These are phyloP conservation scores for Mycena olivaceomarginata DNA, from an alignment of 768 basidiomycete genomes.

Conservation along the genomic window DNA sequence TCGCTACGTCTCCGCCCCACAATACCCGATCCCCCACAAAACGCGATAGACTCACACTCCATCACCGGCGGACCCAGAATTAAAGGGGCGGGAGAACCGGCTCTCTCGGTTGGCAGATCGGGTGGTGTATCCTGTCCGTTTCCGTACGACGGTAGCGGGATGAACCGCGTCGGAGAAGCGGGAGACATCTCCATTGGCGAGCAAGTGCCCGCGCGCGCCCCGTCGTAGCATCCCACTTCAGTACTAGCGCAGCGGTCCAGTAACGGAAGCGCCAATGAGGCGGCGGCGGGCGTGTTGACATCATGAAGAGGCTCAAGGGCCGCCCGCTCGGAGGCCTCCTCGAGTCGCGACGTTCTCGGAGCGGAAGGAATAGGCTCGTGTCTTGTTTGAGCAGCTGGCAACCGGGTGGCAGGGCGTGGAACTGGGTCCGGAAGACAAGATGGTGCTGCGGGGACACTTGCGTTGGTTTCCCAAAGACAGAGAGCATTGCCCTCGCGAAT, in stretches of 20 bases:
- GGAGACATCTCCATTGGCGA: conserved; percentile 33
- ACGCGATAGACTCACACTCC: conserved; percentile 14
- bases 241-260: conserved; percentile 6
- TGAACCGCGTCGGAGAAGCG: conserved; percentile 20
- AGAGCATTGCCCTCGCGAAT: neutral
- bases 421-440: neutral
- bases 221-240: neutral
- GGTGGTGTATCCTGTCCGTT: neutral
- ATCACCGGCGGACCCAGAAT: neutral
- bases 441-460: neutral
- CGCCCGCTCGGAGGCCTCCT: neutral
- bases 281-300: conserved; percentile 4
- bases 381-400: neutral
- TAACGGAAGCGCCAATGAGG: conserved; percentile 13
- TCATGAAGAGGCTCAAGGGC: conserved; percentile 22
- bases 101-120: neutral
- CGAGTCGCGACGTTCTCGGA: neutral
- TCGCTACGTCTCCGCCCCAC: conserved; percentile 7
- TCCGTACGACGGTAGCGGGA: neutral
- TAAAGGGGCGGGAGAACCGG: neutral
- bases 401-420: neutral
- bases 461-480: neutral
- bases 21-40: no score
- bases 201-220: conserved; percentile 13
- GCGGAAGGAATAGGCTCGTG: neutral